Conservation (phyloP, 2,329 filamentous ascomycete genomes). For the Aspergillus costaricaensis region DNA sequence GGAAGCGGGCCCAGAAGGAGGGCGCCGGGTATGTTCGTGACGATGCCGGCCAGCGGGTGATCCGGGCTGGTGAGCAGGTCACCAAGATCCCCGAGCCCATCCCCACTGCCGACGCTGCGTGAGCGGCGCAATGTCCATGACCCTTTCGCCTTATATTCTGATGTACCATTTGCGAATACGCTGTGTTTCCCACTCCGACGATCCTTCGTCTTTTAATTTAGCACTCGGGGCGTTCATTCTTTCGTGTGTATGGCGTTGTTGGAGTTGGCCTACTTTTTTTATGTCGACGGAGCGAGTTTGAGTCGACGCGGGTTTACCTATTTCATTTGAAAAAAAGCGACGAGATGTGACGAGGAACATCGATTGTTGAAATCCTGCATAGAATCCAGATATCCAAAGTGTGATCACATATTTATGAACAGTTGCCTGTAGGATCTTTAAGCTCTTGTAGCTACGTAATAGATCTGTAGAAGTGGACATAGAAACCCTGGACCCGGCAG, state of each 20-base stretch:
- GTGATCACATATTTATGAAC: not conserved
- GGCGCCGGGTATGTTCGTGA: constrained; percentile 79
- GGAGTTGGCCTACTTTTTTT: constrained; percentile 13
- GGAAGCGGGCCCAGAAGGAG: constrained; percentile 82
- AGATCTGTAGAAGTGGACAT: not conserved
- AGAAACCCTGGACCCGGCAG: not conserved
- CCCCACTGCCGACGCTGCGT: constrained; percentile 78
- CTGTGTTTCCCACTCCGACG: constrained; percentile 9
- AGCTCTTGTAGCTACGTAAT: too few relatives aligned
- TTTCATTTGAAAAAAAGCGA: constrained; percentile 1
- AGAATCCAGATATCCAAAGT: constrained; percentile 5
- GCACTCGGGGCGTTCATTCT: constrained; percentile 28
- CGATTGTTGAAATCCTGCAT: not conserved
- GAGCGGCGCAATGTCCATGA: constrained; percentile 14
- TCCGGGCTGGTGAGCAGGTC: constrained; percentile 81
- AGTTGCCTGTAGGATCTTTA: not conserved
- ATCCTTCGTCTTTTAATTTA: constrained; percentile 18
- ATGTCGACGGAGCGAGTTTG: constrained; percentile 5
- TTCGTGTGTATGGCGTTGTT: constrained; percentile 13
- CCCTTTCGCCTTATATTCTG: constrained; percentile 7
- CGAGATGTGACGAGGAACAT: constrained; percentile 5
- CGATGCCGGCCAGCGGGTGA: constrained; percentile 75
- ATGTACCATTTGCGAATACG: constrained; percentile 16
- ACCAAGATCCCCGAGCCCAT: constrained; percentile 81
- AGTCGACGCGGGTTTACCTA: constrained; percentile 1